Conservation (phyloP, 805 yeast species). For the Schwanniomyces sp. region DNA sequence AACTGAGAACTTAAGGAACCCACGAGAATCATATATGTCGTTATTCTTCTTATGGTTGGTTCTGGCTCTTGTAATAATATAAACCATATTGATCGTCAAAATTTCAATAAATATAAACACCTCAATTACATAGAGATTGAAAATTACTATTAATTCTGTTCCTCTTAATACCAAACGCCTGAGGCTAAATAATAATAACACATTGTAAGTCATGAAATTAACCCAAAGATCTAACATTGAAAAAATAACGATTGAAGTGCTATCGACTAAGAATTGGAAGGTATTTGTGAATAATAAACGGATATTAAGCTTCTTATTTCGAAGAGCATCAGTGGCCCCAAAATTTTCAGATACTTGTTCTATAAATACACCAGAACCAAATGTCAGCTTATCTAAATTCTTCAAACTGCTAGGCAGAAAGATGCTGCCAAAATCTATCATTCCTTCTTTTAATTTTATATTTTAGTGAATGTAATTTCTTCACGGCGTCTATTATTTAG, state of each 20-base stretch:
- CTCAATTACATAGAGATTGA: constrained; percentile 7
- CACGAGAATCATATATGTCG: constrained; percentile 3
- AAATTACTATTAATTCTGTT: constrained; percentile 1
- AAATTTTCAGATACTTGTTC: background rate
- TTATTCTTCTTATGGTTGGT: background rate
- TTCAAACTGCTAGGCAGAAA: too few species aligned
- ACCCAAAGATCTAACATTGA: constrained; percentile 6
- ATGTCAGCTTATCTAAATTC: too few species aligned
- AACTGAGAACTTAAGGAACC: constrained; percentile 4
- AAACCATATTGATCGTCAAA: constrained; percentile 3
- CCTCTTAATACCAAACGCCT: constrained; percentile 6
- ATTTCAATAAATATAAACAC: constrained; percentile 5
- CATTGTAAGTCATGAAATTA: constrained; percentile 8
- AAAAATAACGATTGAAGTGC: background rate
- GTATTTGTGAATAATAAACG: background rate
- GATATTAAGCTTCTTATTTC: background rate
- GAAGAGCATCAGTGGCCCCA: background rate
- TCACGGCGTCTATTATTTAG: too few species aligned
- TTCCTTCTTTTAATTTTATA: too few species aligned
- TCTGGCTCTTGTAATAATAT: constrained; percentile 8
- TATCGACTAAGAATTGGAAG: background rate
- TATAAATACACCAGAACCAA: background rate
- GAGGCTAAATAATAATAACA: constrained; percentile 10
- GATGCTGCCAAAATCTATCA: too few species aligned
- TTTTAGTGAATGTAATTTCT: too few species aligned